phyloP scores from a whole-genome alignment of 2,329 filamentous ascomycete genomes.

The Cladosporium sp. region DNA sequence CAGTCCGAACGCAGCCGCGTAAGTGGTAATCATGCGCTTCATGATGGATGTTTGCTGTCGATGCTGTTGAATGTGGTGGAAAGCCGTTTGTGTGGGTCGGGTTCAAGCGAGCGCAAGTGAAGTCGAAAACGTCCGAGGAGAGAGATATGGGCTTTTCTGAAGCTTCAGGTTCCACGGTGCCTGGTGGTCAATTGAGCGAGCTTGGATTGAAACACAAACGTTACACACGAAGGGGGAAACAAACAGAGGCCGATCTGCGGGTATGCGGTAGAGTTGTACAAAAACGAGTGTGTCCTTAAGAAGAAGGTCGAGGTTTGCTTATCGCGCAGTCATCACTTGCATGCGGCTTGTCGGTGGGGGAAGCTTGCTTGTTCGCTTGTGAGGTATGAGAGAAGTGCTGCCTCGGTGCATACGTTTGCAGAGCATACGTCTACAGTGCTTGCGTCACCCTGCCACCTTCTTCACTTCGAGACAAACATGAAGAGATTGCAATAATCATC shows the following conservation, averaged over 20 bases:
- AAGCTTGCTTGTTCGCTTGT: no score
- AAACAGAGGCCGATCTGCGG: no score
- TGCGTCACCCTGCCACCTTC: constrained; percentile 3
- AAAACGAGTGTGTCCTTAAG: no score
- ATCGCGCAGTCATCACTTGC: constrained; percentile 2
- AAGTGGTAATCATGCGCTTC: background rate
- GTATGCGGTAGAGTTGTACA: no score
- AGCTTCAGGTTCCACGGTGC: no score
- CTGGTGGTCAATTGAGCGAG: no score
- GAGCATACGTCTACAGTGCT: no score
- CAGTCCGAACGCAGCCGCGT: background rate
- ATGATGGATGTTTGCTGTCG: constrained; percentile 4
- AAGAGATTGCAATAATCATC: no score
- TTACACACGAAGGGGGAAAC: no score
- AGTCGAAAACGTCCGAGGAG: background rate
- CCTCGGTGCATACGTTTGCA: background rate
- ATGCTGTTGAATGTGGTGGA: background rate
- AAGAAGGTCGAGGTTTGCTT: constrained; percentile 1
- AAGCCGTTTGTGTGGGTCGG: background rate
- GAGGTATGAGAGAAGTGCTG: no score
- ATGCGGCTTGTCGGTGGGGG: background rate
- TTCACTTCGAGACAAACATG: no score
- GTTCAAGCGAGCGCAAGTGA: constrained; percentile 1
- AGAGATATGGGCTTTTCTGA: background rate
- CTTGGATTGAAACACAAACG: no score